These are phyloP conservation scores for Termitomyces eurrhizus DNA, from an alignment of 768 basidiomycete genomes.

Conservation along the genomic window DNA sequence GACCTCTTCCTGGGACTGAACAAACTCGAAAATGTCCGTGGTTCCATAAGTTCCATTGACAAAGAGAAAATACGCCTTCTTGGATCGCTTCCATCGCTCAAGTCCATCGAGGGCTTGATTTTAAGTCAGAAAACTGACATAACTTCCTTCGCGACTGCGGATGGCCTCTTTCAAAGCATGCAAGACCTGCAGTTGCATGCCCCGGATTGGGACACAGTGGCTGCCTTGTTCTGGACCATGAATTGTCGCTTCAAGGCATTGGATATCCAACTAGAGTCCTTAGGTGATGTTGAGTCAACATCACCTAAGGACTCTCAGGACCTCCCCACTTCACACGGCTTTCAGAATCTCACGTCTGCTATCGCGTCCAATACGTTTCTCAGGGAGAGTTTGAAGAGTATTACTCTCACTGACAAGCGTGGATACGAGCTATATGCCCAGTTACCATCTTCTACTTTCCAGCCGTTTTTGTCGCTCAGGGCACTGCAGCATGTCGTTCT, in stretches of 20 bases:
- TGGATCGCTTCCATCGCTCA: background rate
- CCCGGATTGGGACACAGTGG: background rate
- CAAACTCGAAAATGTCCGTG: background rate
- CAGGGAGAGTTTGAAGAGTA: background rate
- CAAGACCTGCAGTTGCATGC: background rate
- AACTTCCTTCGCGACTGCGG: background rate
- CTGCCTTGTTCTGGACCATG: background rate
- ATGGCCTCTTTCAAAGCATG: background rate
- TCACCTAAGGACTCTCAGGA: too few species aligned
- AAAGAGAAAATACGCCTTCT: background rate
- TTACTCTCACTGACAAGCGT: background rate
- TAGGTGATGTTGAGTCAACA: background rate
- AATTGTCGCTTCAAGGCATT: background rate
- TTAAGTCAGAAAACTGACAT: background rate
- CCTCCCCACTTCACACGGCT: background rate
- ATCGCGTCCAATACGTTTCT: background rate
- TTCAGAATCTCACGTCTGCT: background rate
- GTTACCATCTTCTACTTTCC: background rate
- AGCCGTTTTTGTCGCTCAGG: background rate
- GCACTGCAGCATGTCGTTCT: background rate
- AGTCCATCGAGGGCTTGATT: background rate
- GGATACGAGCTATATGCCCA: background rate
- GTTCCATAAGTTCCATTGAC: background rate
- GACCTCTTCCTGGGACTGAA: background rate
- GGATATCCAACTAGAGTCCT: background rate